phyloP scores from a whole-genome alignment of 23 red algal genomes.

The Gracilaria gracilis region DNA sequence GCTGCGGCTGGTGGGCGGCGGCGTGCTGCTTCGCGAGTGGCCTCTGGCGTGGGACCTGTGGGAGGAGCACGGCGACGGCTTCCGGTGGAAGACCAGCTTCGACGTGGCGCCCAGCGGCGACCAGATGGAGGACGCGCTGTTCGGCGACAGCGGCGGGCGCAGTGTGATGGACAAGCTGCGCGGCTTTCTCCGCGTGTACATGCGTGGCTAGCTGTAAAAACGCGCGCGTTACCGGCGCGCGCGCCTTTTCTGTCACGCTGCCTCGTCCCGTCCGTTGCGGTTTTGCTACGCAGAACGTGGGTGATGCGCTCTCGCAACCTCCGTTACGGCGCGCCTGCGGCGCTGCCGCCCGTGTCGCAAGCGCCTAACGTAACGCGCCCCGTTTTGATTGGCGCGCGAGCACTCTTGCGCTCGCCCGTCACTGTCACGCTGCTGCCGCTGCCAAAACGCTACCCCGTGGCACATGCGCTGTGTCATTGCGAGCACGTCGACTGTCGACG shows the following conservation, averaged over 20 bases:
- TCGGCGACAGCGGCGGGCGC: neutral
- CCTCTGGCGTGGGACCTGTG: constrained; percentile 76
- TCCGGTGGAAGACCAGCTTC: constrained; percentile 16
- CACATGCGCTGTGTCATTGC: neutral
- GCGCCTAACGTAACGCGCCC: neutral
- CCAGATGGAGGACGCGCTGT: constrained; percentile 25
- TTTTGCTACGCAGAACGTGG: too few relatives aligned
- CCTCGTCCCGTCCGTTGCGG: too few relatives aligned
- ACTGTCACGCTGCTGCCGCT: neutral
- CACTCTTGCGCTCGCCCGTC: too few relatives aligned
- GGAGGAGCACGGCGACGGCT: constrained; percentile 59
- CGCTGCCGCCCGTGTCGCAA: neutral
- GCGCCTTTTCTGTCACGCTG: too few relatives aligned
- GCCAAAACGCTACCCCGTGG: too few relatives aligned
- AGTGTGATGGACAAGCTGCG: constrained; percentile 2
- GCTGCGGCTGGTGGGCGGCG: constrained; percentile 75
- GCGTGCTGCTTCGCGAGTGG: constrained; percentile 72
- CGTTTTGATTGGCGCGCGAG: neutral
- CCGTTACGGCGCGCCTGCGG: neutral
- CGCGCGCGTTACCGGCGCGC: too few relatives aligned
- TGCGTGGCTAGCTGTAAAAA: constrained; percentile 16
- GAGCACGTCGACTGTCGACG: too few relatives aligned
- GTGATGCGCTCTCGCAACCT: neutral
- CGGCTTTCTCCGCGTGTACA: constrained; percentile 7
- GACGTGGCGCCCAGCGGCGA: neutral